phyloP scores from a whole-genome alignment of 1,284 basidiomycete genomes.

The Naganishia sp. region DNA sequence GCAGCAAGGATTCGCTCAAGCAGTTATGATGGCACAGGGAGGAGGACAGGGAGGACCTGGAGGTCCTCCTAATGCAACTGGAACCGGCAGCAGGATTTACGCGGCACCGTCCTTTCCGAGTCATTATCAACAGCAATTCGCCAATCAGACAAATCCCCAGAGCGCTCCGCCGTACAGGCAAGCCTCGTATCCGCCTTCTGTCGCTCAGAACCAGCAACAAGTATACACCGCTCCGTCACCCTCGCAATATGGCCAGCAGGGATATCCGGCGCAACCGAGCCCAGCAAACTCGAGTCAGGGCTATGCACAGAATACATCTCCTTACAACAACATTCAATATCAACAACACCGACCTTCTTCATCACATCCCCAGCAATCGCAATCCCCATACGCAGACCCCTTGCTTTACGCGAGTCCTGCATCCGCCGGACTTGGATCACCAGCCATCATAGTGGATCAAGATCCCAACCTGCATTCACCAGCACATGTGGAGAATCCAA shows the following conservation, averaged over 20 bases:
- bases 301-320: background rate
- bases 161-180: background rate
- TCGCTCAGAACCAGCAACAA: conserved; percentile 23
- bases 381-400: conserved; percentile 14
- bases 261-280: background rate
- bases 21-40: conserved; percentile 24
- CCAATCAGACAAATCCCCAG: conserved; percentile 1
- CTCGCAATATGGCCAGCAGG: conserved; percentile 10
- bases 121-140: conserved; percentile 27
- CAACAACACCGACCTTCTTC: conserved; percentile 14
- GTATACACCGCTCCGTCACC: conserved; percentile 18
- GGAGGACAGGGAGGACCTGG: background rate
- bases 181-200: conserved; percentile 13
- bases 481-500: background rate
- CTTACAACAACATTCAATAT: background rate
- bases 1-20: conserved; percentile 24
- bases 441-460: background rate
- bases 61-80: background rate
- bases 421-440: background rate
- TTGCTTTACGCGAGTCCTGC: conserved; percentile 11
- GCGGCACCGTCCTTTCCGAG: conserved; percentile 8
- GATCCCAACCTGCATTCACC: background rate
- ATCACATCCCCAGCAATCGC: conserved; percentile 2
- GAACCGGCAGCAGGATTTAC: background rate
- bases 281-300: conserved; percentile 1